Conservation (phyloP, 1,139 yeast species). For the Saccharomyces hybrid region DNA sequence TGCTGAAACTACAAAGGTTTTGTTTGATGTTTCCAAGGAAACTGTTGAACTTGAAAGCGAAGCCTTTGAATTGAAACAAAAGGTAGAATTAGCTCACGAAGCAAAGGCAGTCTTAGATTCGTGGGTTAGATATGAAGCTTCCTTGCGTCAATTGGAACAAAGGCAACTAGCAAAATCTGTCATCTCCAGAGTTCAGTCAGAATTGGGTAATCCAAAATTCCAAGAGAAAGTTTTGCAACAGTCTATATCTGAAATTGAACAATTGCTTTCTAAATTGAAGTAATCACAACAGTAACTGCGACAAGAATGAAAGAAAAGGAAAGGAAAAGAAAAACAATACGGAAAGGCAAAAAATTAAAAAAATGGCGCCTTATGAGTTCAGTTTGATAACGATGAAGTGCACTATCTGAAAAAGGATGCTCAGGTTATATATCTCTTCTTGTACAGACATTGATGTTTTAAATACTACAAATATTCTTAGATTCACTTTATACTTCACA, state of each 20-base stretch:
- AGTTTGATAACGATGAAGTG: background rate
- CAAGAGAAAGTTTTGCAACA: slow-evolving; percentile 88
- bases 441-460: background rate
- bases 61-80: slow-evolving; percentile 86
- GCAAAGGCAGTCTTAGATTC: slow-evolving; percentile 95
- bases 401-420: background rate
- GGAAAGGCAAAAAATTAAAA: background rate
- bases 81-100: slow-evolving; percentile 77
- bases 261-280: slow-evolving; percentile 46
- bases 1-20: slow-evolving; percentile 80
- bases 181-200: slow-evolving; percentile 80
- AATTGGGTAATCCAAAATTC: slow-evolving; percentile 80
- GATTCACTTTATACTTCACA: background rate
- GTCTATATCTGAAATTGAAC: slow-evolving; percentile 87
- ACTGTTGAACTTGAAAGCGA: slow-evolving; percentile 93
- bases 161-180: slow-evolving; percentile 81
- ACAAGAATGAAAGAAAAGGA: background rate
- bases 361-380: background rate
- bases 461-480: background rate
- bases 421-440: background rate
- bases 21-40: slow-evolving; percentile 91
- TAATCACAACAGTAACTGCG: slow-evolving; percentile 6
- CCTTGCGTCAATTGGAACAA: slow-evolving; percentile 95
- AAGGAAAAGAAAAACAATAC: background rate
- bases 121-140: slow-evolving; percentile 97